Evolutionary conservation across 495 filamentous ascomycete species (phyloP).

Genomic region (Aspergillus kassunensis): DNA sequence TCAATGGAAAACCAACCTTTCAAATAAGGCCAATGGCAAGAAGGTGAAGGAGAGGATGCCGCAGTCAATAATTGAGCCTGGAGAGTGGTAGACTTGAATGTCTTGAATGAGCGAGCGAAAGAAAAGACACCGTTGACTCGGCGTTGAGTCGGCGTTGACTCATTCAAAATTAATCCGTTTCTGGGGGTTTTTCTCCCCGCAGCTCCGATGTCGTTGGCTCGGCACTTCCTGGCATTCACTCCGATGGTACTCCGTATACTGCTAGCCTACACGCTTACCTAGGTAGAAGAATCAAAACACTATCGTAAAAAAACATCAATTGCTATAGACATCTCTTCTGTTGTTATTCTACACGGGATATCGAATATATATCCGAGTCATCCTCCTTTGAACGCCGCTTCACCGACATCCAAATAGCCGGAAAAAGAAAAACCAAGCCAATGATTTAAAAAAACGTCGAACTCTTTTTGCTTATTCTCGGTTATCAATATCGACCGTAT

Average conservation of each 20-base stretch:
- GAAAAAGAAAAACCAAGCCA: conserved; percentile 11
- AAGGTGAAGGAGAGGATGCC: background rate
- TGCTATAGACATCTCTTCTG: background rate
- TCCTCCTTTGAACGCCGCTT: conserved; percentile 10
- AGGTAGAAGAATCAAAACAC: too few relatives aligned
- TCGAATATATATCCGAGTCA: background rate
- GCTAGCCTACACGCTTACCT: too few relatives aligned
- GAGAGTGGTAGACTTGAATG: background rate
- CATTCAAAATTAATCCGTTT: conserved; percentile 12
- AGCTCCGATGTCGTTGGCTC: conserved; percentile 37
- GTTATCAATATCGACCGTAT: conserved; percentile 36
- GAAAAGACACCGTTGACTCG: too few relatives aligned
- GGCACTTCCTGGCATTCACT: conserved; percentile 8
- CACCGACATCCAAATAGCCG: conserved; percentile 10
- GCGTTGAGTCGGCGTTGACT: conserved; percentile 26
- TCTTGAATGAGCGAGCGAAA: background rate
- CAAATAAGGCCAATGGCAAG: background rate
- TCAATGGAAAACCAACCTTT: conserved; percentile 8
- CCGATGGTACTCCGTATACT: too few relatives aligned
- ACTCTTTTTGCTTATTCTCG: conserved; percentile 6
- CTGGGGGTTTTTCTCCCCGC: conserved; percentile 18
- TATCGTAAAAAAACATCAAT: too few relatives aligned
- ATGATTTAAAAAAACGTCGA: background rate
- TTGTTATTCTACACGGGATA: conserved; percentile 2
- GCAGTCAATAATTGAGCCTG: background rate